Conservation (phyloP, 2,329 filamentous ascomycete genomes). For the Paracorniculantispora psalliotae region DNA sequence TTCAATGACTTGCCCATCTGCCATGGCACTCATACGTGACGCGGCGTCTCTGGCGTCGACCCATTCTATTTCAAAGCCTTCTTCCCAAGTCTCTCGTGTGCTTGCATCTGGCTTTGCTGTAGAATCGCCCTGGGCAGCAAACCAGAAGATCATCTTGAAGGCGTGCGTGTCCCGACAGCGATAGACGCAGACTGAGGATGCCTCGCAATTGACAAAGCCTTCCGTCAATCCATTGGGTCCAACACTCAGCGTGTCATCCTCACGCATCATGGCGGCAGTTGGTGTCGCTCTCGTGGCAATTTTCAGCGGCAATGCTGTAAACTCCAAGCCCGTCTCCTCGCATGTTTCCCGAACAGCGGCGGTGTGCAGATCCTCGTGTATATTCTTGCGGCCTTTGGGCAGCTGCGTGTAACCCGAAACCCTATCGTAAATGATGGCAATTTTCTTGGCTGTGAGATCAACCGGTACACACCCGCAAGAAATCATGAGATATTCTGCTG, state of each 20-base stretch:
- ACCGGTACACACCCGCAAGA: conserved; percentile 45
- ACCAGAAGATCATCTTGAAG: conserved; percentile 38
- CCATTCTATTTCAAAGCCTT: conserved; percentile 20
- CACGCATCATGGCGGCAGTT: conserved; percentile 5
- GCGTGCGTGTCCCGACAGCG: conserved; percentile 30
- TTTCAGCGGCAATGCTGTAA: conserved; percentile 33
- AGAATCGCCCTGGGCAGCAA: conserved; percentile 30
- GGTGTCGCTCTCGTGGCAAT: conserved; percentile 41
- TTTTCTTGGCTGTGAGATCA: conserved; percentile 29
- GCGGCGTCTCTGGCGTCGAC: conserved; percentile 21
- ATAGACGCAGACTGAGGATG: conserved; percentile 31
- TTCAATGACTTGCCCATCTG: conserved; percentile 23
- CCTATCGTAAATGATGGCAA: conserved; percentile 40
- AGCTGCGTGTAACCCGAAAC: conserved; percentile 40
- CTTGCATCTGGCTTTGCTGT: conserved; percentile 19
- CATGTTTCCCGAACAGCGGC: conserved; percentile 43
- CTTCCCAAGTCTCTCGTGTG: conserved; percentile 30
- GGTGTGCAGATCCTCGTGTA: conserved; percentile 37
- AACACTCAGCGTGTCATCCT: background rate
- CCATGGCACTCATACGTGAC: conserved; percentile 19
- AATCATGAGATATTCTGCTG: conserved; percentile 38
- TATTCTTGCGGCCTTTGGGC: conserved; percentile 45
- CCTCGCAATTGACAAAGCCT: conserved; percentile 30
- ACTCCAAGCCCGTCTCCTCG: conserved; percentile 43
- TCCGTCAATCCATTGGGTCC: conserved; percentile 22